A percentile compares a stretch with the other conserved stretches of the same genome.
Conservation (phyloP, 2,329 filamentous ascomycete species). For the Didymella lethalis region DNA sequence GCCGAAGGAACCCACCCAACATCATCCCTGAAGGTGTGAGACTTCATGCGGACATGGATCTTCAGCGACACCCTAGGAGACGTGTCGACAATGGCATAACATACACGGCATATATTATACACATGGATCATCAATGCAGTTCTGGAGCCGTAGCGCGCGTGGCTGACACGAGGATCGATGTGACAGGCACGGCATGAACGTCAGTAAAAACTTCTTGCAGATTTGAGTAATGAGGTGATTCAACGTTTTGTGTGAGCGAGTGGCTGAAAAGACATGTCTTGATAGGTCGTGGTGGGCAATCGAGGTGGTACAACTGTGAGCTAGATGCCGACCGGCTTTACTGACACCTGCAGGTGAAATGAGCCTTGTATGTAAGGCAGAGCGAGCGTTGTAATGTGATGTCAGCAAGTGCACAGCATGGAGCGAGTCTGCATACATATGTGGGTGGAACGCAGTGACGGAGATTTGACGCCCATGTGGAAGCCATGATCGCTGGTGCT, state of each 20-base stretch:
- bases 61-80: constrained; percentile 1
- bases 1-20: constrained; percentile 1
- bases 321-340: constrained; percentile 17
- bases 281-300: constrained; percentile 10
- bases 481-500: constrained; percentile 5
- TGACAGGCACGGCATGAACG: constrained; percentile 19
- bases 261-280: constrained; percentile 8
- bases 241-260: constrained; percentile 14
- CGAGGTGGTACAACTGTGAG: constrained; percentile 8
- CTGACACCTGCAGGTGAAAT: constrained; percentile 16
- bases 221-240: constrained; percentile 6
- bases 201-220: constrained; percentile 9
- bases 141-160: constrained; percentile 5
- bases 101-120: constrained; percentile 6
- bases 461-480: constrained; percentile 20
- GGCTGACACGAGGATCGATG: constrained; percentile 11
- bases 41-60: constrained; percentile 21
- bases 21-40: constrained; percentile 6
- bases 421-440: constrained; percentile 1
- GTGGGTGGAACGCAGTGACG: constrained; percentile 8
- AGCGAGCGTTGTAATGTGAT: background rate
- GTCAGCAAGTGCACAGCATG: constrained; percentile 2
- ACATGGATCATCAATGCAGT: constrained; percentile 15
- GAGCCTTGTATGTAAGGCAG: constrained; percentile 6
- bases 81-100: constrained; percentile 6